phyloP scores from a whole-genome alignment of 768 basidiomycete genomes.

The Trametes cingulata region DNA sequence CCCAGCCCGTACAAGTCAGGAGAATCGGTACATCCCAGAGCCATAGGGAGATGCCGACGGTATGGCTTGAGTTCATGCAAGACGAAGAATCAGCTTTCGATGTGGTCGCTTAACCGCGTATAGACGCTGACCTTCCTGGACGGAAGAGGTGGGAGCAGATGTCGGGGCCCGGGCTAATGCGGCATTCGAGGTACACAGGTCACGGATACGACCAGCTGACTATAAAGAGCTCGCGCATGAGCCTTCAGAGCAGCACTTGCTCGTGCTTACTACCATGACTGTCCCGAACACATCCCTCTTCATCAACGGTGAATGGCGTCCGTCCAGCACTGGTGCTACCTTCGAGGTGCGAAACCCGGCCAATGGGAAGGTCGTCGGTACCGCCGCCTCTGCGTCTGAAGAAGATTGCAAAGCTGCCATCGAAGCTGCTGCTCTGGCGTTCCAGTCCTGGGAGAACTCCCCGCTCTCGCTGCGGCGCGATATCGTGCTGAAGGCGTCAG shows the following conservation, averaged over 20 bases:
- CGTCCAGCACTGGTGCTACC: constrained; percentile 38
- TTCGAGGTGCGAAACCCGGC: constrained; percentile 50
- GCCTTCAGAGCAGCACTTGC: not conserved
- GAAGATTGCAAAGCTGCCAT: constrained; percentile 38
- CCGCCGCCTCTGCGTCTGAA: constrained; percentile 44
- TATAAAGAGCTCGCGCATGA: too few species aligned
- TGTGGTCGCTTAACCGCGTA: too few species aligned
- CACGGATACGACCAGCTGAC: too few species aligned
- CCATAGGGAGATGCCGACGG: too few species aligned
- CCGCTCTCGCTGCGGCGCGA: constrained; percentile 40
- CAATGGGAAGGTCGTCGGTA: constrained; percentile 44
- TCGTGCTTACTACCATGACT: not conserved
- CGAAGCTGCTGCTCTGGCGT: constrained; percentile 46
- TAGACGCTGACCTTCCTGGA: too few species aligned
- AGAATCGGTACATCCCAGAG: too few species aligned
- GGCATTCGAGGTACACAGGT: too few species aligned
- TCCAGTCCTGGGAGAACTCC: constrained; percentile 48
- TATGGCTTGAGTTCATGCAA: too few species aligned
- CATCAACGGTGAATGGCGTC: constrained; percentile 42
- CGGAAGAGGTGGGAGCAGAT: too few species aligned
- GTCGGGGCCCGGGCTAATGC: too few species aligned
- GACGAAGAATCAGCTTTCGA: too few species aligned
- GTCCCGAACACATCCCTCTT: constrained; percentile 34
- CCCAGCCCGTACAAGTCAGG: too few species aligned
- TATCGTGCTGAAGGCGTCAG: constrained; percentile 50